phyloP scores from a whole-genome alignment of 2,329 filamentous ascomycete species.

The Sclerotiophoma versabilis region DNA sequence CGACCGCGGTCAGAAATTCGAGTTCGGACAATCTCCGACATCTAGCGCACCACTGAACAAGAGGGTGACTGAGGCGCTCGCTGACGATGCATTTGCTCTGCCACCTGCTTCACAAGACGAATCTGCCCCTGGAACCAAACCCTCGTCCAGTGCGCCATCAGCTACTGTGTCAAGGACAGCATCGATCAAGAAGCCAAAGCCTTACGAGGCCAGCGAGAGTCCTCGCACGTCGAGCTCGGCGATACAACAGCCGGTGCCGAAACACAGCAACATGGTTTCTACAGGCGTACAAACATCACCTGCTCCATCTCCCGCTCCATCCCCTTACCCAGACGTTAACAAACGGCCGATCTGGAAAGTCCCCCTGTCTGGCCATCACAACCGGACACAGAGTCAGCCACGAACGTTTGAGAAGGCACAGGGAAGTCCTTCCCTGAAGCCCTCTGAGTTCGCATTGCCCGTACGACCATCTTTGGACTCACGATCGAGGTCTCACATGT shows the following conservation, averaged over 20 bases:
- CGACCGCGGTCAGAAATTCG: constrained; percentile 82
- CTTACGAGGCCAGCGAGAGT: constrained; percentile 17
- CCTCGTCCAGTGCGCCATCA: constrained; percentile 41
- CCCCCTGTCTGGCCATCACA: constrained; percentile 52
- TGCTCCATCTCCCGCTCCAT: constrained; percentile 49
- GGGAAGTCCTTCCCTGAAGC: constrained; percentile 47
- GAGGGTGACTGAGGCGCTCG: constrained; percentile 76
- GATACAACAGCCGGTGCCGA: constrained; percentile 57
- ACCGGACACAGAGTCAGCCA: constrained; percentile 59
- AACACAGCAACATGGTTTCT: constrained; percentile 64
- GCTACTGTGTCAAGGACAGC: constrained; percentile 40
- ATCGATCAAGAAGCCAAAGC: constrained; percentile 42
- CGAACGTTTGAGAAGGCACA: constrained; percentile 50
- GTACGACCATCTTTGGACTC: constrained; percentile 54
- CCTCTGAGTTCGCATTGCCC: constrained; percentile 46
- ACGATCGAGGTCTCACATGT: constrained; percentile 59
- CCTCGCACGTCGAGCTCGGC: constrained; percentile 34
- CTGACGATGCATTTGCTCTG: constrained; percentile 81
- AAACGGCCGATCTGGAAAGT: constrained; percentile 63
- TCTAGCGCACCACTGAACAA: constrained; percentile 63
- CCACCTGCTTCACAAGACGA: constrained; percentile 43
- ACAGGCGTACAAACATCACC: constrained; percentile 83
- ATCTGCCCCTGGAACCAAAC: constrained; percentile 37
- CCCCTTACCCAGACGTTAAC: constrained; percentile 50
- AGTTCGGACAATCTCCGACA: constrained; percentile 66